A percentile compares a stretch with the other conserved stretches of the same genome.
Evolutionary conservation across 163 green algal genomes (phyloP).

Genomic region (Scenedesmus sp.): DNA sequence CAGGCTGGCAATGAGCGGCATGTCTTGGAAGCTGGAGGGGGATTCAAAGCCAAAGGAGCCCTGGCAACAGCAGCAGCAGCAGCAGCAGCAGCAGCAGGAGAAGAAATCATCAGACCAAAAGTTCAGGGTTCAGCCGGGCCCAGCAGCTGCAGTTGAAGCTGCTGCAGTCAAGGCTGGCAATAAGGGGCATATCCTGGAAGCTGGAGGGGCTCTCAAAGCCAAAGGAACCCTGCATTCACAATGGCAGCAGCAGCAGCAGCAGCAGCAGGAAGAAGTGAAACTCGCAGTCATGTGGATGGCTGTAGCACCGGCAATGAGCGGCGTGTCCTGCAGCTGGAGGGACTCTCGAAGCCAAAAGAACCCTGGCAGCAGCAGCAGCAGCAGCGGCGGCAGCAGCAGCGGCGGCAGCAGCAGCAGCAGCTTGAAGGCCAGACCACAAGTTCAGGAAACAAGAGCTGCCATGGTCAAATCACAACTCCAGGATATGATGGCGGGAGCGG

Average conservation of each 20-base stretch:
- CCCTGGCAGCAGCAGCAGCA: not conserved
- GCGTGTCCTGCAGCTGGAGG: not conserved
- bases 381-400: not conserved
- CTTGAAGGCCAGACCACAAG: not conserved
- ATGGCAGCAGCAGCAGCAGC: too few species aligned
- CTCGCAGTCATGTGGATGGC: too few species aligned
- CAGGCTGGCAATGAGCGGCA: not conserved
- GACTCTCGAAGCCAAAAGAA: not conserved
- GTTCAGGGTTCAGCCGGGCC: not conserved
- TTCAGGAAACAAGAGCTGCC: too few species aligned
- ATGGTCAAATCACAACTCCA: too few species aligned
- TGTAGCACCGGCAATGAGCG: not conserved
- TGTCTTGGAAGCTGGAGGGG: not conserved
- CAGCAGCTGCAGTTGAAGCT: constrained; percentile 30
- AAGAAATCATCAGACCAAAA: too few species aligned
- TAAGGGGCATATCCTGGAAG: not conserved
- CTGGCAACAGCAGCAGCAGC: not conserved
- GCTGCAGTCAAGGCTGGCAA: not conserved
- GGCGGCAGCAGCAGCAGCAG: not conserved
- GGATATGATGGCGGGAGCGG: too few species aligned
- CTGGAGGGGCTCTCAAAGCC: not conserved
- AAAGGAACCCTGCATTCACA: not conserved
- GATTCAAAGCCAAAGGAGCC: not conserved
- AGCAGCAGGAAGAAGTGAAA: too few species aligned
- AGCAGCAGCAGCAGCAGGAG: not conserved